Percentiles rank a stretch among this genome's conserved stretches.
Evolutionary conservation across 805 yeast genomes (phyloP).

Genomic region (Saccharomycopsis synnaedendra): DNA sequence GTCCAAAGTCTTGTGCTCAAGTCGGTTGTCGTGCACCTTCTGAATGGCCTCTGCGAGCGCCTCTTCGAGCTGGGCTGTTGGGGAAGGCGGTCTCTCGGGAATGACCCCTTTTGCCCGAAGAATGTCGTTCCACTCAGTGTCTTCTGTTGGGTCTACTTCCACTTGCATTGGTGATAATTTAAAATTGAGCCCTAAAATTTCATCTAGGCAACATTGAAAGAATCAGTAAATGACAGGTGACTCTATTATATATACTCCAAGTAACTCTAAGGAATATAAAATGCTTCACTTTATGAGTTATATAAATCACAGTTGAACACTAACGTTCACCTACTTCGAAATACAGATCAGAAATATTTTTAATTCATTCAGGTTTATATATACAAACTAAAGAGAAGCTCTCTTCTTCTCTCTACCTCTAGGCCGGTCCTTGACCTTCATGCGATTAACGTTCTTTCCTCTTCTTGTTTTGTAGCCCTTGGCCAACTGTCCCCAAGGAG

Average conservation of each 20-base stretch:
- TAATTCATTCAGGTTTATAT: too few species aligned
- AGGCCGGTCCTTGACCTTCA: conserved; percentile 87
- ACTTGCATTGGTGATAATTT: conserved; percentile 28
- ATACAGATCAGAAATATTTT: too few species aligned
- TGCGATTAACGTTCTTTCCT: conserved; percentile 74
- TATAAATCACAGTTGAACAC: too few species aligned
- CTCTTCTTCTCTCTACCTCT: conserved; percentile 43
- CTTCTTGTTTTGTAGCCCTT: conserved; percentile 93
- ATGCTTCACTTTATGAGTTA: too few species aligned
- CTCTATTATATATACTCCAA: too few species aligned
- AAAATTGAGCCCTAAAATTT: neutral
- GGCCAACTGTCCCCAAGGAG: conserved; percentile 91
- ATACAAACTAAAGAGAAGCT: neutral
- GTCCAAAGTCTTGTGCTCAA: conserved; percentile 64
- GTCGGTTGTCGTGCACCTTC: conserved; percentile 70
- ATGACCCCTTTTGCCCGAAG: conserved; percentile 82
- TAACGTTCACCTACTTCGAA: too few species aligned
- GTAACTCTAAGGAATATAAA: too few species aligned
- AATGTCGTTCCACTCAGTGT: conserved; percentile 98
- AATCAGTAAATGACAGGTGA: too few species aligned
- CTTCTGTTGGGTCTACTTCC: conserved; percentile 90
- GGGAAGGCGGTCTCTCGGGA: conserved; percentile 85
- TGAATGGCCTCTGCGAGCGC: conserved; percentile 75
- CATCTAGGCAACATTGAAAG: neutral
- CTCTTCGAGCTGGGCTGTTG: conserved; percentile 76